Percentiles rank a stretch among this genome's conserved stretches.
Conservation (phyloP, 2,329 filamentous ascomycete species). For the Calonectria naviculata region DNA sequence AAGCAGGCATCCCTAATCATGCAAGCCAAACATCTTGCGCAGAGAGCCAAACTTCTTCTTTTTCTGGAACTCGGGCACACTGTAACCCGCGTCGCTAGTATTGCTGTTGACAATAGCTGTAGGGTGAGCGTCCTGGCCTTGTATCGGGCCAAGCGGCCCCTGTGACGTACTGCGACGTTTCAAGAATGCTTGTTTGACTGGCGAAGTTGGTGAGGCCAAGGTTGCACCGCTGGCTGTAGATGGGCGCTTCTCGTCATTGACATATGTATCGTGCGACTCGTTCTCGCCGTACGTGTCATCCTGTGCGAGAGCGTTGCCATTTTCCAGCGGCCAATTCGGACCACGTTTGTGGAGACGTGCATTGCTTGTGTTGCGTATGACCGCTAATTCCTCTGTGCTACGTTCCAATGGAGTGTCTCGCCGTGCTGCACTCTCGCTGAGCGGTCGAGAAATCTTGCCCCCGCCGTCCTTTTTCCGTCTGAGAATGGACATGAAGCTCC, state of each 20-base stretch:
- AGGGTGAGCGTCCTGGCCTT: conserved; percentile 4
- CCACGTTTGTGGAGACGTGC: conserved; percentile 42
- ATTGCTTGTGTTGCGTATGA: conserved; percentile 51
- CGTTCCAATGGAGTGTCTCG: conserved; percentile 73
- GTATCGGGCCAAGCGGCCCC: conserved; percentile 36
- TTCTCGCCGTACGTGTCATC: conserved; percentile 38
- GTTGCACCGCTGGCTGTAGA: conserved; percentile 47
- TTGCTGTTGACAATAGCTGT: conserved; percentile 15
- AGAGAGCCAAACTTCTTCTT: conserved; percentile 77
- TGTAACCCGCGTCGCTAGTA: conserved; percentile 9
- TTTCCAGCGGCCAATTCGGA: conserved; percentile 48
- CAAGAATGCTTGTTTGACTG: conserved; percentile 46
- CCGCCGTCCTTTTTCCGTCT: conserved; percentile 68
- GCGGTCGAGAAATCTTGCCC: conserved; percentile 65
- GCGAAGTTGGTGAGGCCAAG: conserved; percentile 43
- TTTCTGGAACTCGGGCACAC: conserved; percentile 44
- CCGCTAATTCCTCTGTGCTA: conserved; percentile 62
- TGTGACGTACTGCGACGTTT: conserved; percentile 53
- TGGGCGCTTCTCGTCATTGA: conserved; percentile 44
- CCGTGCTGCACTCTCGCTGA: conserved; percentile 68
- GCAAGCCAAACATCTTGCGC: conserved; percentile 71
- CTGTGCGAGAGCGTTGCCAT: conserved; percentile 47
- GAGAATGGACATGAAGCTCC: conserved; percentile 69
- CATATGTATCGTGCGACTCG: conserved; percentile 38
- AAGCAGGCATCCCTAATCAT: conserved; percentile 50